Conservation (phyloP, 805 yeast genomes). For the Candida chilensis region DNA sequence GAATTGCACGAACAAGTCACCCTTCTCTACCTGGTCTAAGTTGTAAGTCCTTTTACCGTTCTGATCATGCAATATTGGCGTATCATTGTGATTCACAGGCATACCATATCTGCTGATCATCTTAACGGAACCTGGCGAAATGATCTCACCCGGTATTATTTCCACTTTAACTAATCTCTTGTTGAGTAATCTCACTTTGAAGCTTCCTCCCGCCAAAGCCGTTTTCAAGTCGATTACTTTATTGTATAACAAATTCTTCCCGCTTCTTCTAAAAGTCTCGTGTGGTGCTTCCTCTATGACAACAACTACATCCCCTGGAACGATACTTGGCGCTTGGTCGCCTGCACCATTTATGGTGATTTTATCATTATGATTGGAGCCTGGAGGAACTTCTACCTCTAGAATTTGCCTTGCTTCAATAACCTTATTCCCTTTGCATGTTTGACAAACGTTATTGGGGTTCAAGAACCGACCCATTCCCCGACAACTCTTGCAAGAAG, state of each 20-base stretch:
- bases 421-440: slow-evolving; percentile 29
- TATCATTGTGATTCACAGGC: slow-evolving; percentile 42
- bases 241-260: slow-evolving; percentile 32
- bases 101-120: slow-evolving; percentile 46
- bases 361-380: slow-evolving; percentile 41
- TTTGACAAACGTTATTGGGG: slow-evolving; percentile 12
- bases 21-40: no score
- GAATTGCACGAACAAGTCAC: not conserved
- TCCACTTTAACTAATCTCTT: slow-evolving; percentile 24
- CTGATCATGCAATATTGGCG: slow-evolving; percentile 2
- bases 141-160: slow-evolving; percentile 41
- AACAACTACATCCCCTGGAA: slow-evolving; percentile 63
- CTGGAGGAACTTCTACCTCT: slow-evolving; percentile 45
- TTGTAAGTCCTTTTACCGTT: slow-evolving; percentile 8
- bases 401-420: slow-evolving; percentile 39
- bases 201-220: slow-evolving; percentile 48
- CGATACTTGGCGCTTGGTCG: slow-evolving; percentile 49
- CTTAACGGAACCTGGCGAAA: slow-evolving; percentile 38
- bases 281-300: slow-evolving; percentile 34
- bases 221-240: slow-evolving; percentile 41
- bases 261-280: slow-evolving; percentile 28
- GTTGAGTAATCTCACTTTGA: slow-evolving; percentile 23
- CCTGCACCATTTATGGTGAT: slow-evolving; percentile 51
- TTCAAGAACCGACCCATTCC: slow-evolving; percentile 15
- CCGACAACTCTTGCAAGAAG: no score